Evolutionary conservation across 306 rosid genomes (phyloP).

Genomic region (Quercus suber): DNA sequence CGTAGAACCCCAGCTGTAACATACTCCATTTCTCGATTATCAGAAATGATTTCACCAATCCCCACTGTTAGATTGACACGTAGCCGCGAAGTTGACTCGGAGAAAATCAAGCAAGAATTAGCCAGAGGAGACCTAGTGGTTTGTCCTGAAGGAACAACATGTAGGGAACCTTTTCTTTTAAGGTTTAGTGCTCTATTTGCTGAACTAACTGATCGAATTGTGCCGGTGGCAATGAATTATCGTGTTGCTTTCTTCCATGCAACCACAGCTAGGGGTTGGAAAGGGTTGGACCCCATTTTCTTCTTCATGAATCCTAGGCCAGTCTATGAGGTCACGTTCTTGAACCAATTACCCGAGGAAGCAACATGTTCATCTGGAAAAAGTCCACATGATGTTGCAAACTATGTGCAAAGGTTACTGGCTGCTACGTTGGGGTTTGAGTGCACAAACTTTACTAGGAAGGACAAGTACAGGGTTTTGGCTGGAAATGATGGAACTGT

Average conservation of each 20-base stretch:
- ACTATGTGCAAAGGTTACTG: conserved; percentile 83
- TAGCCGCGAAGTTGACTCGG: conserved; percentile 60
- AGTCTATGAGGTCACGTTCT: conserved; percentile 79
- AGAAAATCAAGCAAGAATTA: conserved; percentile 52
- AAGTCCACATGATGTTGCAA: conserved; percentile 89
- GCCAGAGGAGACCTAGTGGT: conserved; percentile 73
- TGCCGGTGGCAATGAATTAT: conserved; percentile 94
- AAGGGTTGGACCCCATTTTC: conserved; percentile 77
- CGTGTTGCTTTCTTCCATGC: conserved; percentile 94
- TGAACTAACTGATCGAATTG: conserved; percentile 80
- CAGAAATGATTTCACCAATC: conserved; percentile 83
- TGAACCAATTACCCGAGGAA: conserved; percentile 80
- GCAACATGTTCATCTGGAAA: conserved; percentile 88
- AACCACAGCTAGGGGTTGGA: conserved; percentile 91
- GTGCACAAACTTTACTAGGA: conserved; percentile 84
- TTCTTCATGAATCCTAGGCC: conserved; percentile 98
- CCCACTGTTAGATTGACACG: conserved; percentile 77
- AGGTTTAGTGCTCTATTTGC: conserved; percentile 83
- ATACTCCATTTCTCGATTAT: conserved; percentile 75
- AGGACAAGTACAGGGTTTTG: conserved; percentile 78
- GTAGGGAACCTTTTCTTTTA: conserved; percentile 89
- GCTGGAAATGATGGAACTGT: conserved; percentile 95
- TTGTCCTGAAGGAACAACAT: conserved; percentile 96
- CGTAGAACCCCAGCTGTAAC: conserved; percentile 82
- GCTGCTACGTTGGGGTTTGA: conserved; percentile 87